Evolutionary conservation across 2,329 filamentous ascomycete genomes (phyloP), one percentile per base, ranked within the genome.

Genomic region (Sporothrix brunneoviolacea): DNA sequence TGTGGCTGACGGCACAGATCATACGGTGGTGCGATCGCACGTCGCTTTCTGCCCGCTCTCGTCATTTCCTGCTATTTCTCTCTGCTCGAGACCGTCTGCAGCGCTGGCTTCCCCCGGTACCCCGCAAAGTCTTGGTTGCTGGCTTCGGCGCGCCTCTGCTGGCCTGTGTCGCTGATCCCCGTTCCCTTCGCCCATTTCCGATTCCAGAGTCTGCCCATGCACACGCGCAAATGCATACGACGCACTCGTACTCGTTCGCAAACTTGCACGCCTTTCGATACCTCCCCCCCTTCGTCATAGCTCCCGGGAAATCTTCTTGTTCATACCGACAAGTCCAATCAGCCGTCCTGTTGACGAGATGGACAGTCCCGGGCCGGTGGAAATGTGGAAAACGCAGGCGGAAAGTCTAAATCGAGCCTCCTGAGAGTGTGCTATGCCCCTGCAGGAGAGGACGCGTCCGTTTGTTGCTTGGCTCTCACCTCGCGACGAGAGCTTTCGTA

Each of bases 291-390:
- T 22, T 22, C 21, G n/a, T 19, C 18, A 43, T 51, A 35, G 37
- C 42, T 54, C 52, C 52, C 52, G 52, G 22, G 12, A 54, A 54
- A 51, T 54, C 48, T 36, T 54, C 48, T 54, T 50, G 15, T 41
- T 39, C 27, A 15, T 43, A 18, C 48, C 52, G 48, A 48, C n/a
- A 49, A 28, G 28, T 32, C 50, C 44, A 52, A 48, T 52, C 50
- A 52, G 38, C 28, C 32, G 37, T 36, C 32, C n/a, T 52, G 39
- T 24, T 48, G 33, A 18, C 21, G 33, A 33, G 30, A 43, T 32
- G 37, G 40, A 48, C 43, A 48, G 32, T 43, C 33, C 44, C 45
- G 33, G 44, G 35, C 12, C 46, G 40, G 33, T 48, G 50, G 38
- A 39, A 48, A 44, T 40, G 33, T 48, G 50, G 38, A 39, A 48